Evolutionary conservation across 257 asterid species (phyloP), one percentile per base, ranked within the genome.

Genomic region (Nyctanthes arbortristis): DNA sequence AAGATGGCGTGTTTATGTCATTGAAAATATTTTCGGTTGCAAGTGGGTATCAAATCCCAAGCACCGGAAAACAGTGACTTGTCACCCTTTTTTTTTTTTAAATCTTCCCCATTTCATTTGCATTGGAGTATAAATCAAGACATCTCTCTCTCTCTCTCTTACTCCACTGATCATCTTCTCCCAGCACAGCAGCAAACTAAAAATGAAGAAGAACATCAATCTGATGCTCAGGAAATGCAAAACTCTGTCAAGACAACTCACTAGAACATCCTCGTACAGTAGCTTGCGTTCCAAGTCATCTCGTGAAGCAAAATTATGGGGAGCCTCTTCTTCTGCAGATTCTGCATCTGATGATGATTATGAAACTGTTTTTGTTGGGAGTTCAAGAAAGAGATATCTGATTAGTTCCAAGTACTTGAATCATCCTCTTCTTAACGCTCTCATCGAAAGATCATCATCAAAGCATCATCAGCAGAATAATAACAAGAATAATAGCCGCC

Each of bases 141-240:
- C 74, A 69, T 59, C 27, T 35, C 10, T 45, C 58, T 45, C 39
- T 28, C 68, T 24, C 56, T 29, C 6, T 54, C 45, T 43, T 54
- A 63, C 7, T 35, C 24, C 32, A 30, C 40, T 73, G 39, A 66
- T 60, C 20, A 10, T 49, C 65, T 40, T n/a, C n/a, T n/a, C n/a
- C n/a, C n/a, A n/a, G n/a, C n/a, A n/a, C n/a, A n/a, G n/a, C n/a
- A n/a, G n/a, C n/a, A n/a, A n/a, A n/a, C n/a, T n/a, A n/a, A n/a
- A n/a, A n/a, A n/a, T n/a, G n/a, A n/a, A n/a, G 87, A 88, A 86
- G 82, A 81, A 75, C 75, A 73, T 86, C 57, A 72, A 66, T 36
- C n/a, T 79, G 39, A 27, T 88, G 28, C 84, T 88, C 31, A 72
- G 84, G 63, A 88, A 76, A 80, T 88, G 96, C 89, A 86, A 87